Evolutionary conservation across 129 eudicot genomes (phyloP).

Genomic region (Flaveria sonorensis): DNA sequence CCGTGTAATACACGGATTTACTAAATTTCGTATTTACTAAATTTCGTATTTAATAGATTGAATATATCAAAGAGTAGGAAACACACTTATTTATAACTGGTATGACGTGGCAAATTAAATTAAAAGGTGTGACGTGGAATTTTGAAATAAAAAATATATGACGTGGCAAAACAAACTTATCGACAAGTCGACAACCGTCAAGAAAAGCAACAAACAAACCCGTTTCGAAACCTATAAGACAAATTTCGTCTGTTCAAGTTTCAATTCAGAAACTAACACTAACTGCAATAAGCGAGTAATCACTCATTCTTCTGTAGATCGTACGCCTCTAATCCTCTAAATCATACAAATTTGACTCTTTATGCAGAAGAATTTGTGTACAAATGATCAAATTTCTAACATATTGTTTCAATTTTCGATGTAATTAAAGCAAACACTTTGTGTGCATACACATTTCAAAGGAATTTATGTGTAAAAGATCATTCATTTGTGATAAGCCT

Average conservation of each 20-base stretch:
- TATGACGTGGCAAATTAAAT: background rate
- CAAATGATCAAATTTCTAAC: background rate
- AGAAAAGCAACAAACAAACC: background rate
- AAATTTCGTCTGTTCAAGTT: background rate
- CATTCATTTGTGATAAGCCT: background rate
- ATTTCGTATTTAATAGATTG: no score
- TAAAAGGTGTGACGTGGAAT: background rate
- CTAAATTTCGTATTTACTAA: no score
- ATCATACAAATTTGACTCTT: background rate
- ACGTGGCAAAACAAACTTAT: background rate
- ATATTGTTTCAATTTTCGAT: background rate
- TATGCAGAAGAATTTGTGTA: slow-evolving; percentile 12
- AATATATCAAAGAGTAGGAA: no score
- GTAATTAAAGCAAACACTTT: slow-evolving; percentile 16
- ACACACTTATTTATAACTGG: no score
- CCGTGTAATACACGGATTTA: no score
- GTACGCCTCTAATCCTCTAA: background rate
- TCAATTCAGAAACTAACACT: background rate
- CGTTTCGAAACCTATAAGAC: background rate
- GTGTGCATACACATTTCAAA: slow-evolving; percentile 1
- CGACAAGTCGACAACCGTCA: background rate
- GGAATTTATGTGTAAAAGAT: background rate
- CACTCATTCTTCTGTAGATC: slow-evolving; percentile 5
- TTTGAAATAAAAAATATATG: background rate
- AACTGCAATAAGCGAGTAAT: background rate